phyloP scores from a whole-genome alignment of 495 filamentous ascomycete species.

The Rhizodiscina lignyota region DNA sequence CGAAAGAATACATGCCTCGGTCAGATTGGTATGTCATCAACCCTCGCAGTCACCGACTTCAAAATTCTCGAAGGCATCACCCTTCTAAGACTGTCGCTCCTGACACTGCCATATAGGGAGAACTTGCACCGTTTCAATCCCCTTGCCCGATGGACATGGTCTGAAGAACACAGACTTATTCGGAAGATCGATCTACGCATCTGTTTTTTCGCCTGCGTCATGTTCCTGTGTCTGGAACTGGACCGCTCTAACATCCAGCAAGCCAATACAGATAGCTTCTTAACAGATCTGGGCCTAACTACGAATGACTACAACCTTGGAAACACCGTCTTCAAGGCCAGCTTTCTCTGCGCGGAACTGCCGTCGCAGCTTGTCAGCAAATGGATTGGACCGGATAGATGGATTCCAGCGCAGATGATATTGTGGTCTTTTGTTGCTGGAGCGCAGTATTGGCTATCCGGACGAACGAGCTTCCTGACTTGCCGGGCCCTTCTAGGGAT shows the following conservation, averaged over 20 bases:
- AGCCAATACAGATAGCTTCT: constrained; percentile 11
- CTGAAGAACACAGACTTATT: constrained; percentile 24
- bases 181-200: constrained; percentile 18
- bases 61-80: too few relatives aligned
- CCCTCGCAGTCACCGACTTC: not conserved
- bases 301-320: constrained; percentile 15
- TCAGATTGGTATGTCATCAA: constrained; percentile 21
- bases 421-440: constrained; percentile 11
- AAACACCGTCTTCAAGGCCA: constrained; percentile 11
- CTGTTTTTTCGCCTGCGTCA: constrained; percentile 9
- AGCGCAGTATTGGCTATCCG: constrained; percentile 8
- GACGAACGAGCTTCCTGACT: constrained; percentile 6
- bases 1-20: constrained; percentile 33
- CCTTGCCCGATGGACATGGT: constrained; percentile 31
- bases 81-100: not conserved
- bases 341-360: constrained; percentile 12
- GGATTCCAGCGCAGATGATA: constrained; percentile 13
- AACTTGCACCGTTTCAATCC: constrained; percentile 36
- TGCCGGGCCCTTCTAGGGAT: constrained; percentile 10
- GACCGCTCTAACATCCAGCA: constrained; percentile 13
- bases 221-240: constrained; percentile 13
- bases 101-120: constrained; percentile 14
- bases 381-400: constrained; percentile 12
- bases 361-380: constrained; percentile 13
- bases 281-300: constrained; percentile 9